A percentile compares a stretch with the other conserved stretches of the same genome.
Evolutionary conservation across 208 protist species (phyloP).

Genomic region (Naegleria lovaniensis): DNA sequence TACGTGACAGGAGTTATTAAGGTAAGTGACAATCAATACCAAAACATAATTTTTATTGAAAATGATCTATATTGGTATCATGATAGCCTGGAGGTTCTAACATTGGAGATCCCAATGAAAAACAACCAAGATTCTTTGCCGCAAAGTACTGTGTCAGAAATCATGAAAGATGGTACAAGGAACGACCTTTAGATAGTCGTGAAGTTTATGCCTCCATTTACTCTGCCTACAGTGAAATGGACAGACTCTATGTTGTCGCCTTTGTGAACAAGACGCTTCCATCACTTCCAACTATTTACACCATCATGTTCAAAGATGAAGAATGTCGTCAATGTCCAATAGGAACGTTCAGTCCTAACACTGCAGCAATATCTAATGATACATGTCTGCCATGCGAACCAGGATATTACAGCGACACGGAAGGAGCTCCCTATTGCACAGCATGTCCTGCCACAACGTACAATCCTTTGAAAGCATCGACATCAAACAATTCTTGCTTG

Average conservation of each 20-base stretch:
- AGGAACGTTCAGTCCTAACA: background rate
- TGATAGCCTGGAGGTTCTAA: background rate
- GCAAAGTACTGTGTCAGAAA: background rate
- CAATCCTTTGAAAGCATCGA: background rate
- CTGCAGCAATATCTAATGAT: background rate
- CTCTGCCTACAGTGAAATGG: background rate
- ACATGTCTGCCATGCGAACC: background rate
- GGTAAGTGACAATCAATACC: no score
- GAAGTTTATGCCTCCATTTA: background rate
- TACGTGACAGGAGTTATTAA: background rate
- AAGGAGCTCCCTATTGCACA: background rate
- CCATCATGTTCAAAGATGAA: background rate
- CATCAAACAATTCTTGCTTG: background rate
- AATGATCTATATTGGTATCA: no score
- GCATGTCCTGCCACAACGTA: background rate
- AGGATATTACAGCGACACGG: background rate
- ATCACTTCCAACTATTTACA: background rate
- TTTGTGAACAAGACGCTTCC: background rate
- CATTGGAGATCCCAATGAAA: background rate
- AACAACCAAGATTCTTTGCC: background rate
- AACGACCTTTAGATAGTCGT: background rate
- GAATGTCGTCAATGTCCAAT: background rate
- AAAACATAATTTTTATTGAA: no score
- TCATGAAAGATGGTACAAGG: background rate
- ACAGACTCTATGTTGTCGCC: background rate